Percentiles rank a stretch among this genome's conserved stretches.
phyloP scores from a whole-genome alignment of 106 monocot genomes.

The Allium sativum region DNA sequence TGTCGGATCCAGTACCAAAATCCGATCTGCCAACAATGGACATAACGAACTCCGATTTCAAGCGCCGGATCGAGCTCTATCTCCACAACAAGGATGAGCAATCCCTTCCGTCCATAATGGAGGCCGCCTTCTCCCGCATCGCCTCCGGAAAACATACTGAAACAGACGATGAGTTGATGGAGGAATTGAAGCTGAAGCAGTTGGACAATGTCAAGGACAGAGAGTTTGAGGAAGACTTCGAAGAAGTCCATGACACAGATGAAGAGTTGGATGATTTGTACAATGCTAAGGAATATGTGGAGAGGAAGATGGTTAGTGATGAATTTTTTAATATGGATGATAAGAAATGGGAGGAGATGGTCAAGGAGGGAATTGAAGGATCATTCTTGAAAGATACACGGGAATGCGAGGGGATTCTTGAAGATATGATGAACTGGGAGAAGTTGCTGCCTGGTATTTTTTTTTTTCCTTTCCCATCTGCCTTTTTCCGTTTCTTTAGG shows the following conservation, averaged over 20 bases:
- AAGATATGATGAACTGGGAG: slow-evolving; percentile 94
- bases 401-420: slow-evolving; percentile 80
- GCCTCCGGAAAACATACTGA: slow-evolving; percentile 51
- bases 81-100: slow-evolving; percentile 43
- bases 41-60: slow-evolving; percentile 49
- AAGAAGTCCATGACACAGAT: slow-evolving; percentile 64
- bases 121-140: slow-evolving; percentile 47
- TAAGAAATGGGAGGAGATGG: slow-evolving; percentile 75
- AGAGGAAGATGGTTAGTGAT: slow-evolving; percentile 53
- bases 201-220: slow-evolving; percentile 38
- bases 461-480: background rate
- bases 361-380: slow-evolving; percentile 59
- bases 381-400: slow-evolving; percentile 60
- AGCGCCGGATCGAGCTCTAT: slow-evolving; percentile 47
- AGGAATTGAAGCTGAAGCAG: slow-evolving; percentile 53
- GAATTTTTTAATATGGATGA: slow-evolving; percentile 86
- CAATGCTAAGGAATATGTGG: slow-evolving; percentile 51
- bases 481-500: background rate
- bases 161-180: slow-evolving; percentile 78
- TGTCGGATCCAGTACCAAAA: slow-evolving; percentile 7
- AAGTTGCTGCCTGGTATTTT: slow-evolving; percentile 78
- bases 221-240: slow-evolving; percentile 88
- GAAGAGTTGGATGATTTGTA: slow-evolving; percentile 77
- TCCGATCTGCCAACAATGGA: slow-evolving; percentile 11
- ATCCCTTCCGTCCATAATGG: slow-evolving; percentile 32